Evolutionary conservation across 257 asterid species (phyloP).

Genomic region (Thymus mandschuricus): DNA sequence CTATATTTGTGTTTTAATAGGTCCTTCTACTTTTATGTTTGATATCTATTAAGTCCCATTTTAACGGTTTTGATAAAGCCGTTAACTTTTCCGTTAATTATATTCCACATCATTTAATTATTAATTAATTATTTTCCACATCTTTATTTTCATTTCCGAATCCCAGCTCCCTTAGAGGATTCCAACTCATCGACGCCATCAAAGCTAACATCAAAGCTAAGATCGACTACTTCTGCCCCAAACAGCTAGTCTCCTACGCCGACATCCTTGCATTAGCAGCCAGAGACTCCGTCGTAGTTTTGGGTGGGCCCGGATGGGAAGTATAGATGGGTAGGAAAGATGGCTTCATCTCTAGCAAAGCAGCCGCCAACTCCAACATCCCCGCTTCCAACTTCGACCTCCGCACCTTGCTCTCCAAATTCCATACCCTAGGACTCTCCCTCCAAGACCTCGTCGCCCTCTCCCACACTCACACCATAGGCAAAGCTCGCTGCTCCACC

Average conservation of each 20-base stretch:
- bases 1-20: too few relatives aligned
- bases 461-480: constrained; percentile 90
- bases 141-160: constrained; percentile 43
- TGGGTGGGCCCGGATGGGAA: constrained; percentile 90
- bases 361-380: constrained; percentile 55
- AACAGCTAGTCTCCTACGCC: constrained; percentile 51
- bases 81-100: too few relatives aligned
- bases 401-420: constrained; percentile 62
- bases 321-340: constrained; percentile 56
- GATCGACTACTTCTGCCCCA: constrained; percentile 66
- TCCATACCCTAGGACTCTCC: constrained; percentile 69
- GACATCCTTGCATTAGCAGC: constrained; percentile 45
- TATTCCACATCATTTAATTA: too few relatives aligned
- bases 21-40: too few relatives aligned
- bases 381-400: constrained; percentile 82
- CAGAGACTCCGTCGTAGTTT: constrained; percentile 79
- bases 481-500: constrained; percentile 81
- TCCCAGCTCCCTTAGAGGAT: constrained; percentile 74
- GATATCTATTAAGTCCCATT: too few relatives aligned
- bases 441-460: constrained; percentile 74
- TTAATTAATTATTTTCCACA: too few relatives aligned
- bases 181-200: constrained; percentile 79
- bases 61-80: too few relatives aligned
- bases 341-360: too few relatives aligned
- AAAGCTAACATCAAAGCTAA: constrained; percentile 43